Evolutionary conservation across 2,329 filamentous ascomycete genomes (phyloP).

Genomic region (Fusarium sp.): DNA sequence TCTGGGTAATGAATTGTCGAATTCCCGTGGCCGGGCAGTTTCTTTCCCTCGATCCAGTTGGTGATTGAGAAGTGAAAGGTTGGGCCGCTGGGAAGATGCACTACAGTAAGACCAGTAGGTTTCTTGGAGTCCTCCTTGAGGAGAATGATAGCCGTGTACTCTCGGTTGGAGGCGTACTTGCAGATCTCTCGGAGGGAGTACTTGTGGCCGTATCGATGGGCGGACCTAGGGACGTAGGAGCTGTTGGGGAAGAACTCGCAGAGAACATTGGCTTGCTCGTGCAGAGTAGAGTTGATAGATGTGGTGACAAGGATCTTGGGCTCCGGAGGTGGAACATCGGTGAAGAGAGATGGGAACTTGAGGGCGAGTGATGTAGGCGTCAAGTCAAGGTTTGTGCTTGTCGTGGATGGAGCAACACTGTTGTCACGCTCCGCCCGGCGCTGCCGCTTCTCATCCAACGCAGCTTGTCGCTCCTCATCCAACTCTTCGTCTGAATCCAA

Average conservation of each 20-base stretch:
- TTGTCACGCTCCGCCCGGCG: conserved; percentile 62
- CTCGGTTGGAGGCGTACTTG: conserved; percentile 83
- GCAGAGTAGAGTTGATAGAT: conserved; percentile 87
- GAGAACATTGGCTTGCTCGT: conserved; percentile 83
- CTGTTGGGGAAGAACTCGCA: conserved; percentile 86
- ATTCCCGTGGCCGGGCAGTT: conserved; percentile 88
- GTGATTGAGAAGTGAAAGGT: conserved; percentile 93
- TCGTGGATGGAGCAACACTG: conserved; percentile 70
- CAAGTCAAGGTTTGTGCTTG: conserved; percentile 73
- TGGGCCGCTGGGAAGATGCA: conserved; percentile 86
- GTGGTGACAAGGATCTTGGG: conserved; percentile 96
- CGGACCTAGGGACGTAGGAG: conserved; percentile 87
- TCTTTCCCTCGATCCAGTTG: conserved; percentile 91
- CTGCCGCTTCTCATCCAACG: conserved; percentile 59
- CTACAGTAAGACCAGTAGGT: conserved; percentile 83
- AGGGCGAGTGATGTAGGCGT: conserved; percentile 70
- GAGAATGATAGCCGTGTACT: conserved; percentile 86
- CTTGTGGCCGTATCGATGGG: conserved; percentile 87
- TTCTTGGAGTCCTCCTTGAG: conserved; percentile 91
- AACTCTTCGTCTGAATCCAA: conserved; percentile 73
- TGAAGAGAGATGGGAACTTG: conserved; percentile 74
- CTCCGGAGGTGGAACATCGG: conserved; percentile 67
- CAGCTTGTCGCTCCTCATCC: conserved; percentile 61
- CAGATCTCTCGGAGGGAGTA: conserved; percentile 94
- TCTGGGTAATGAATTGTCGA: conserved; percentile 92